Percentiles rank a stretch among this genome's conserved stretches.
phyloP scores from a whole-genome alignment of 495 filamentous ascomycete species.

The Talaromyces wortmannii region DNA sequence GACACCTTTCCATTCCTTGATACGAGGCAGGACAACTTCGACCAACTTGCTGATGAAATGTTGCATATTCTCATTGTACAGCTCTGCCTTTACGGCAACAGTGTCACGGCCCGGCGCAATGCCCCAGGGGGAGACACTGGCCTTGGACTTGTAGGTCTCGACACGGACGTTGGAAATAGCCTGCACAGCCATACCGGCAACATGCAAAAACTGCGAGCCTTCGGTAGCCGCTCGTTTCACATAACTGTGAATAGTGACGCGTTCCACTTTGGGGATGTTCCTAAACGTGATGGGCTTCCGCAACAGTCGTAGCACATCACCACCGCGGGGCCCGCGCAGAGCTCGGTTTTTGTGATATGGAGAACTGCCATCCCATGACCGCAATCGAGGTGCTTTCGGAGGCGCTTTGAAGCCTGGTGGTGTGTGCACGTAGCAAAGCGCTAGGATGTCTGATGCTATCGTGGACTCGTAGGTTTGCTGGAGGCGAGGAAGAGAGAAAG shows the following conservation, averaged over 20 bases:
- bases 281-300: slow-evolving; percentile 74
- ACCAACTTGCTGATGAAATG: slow-evolving; percentile 81
- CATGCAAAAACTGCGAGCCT: slow-evolving; percentile 62
- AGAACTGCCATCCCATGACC: slow-evolving; percentile 81
- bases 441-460: slow-evolving; percentile 83
- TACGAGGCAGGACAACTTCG: slow-evolving; percentile 82
- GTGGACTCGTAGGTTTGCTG: slow-evolving; percentile 86
- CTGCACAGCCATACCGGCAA: slow-evolving; percentile 76
- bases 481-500: slow-evolving; percentile 82
- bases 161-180: slow-evolving; percentile 77
- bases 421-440: slow-evolving; percentile 75
- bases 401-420: slow-evolving; percentile 65
- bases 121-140: slow-evolving; percentile 59
- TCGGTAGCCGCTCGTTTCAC: slow-evolving; percentile 52
- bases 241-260: slow-evolving; percentile 75
- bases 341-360: slow-evolving; percentile 91
- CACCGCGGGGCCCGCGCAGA: slow-evolving; percentile 74
- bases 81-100: slow-evolving; percentile 58
- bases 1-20: slow-evolving; percentile 91
- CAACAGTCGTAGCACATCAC: slow-evolving; percentile 58
- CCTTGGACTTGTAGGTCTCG: slow-evolving; percentile 57
- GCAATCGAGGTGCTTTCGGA: slow-evolving; percentile 61
- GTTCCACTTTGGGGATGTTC: slow-evolving; percentile 75
- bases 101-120: slow-evolving; percentile 43
- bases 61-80: slow-evolving; percentile 74